These are phyloP conservation scores for Aspergillus baeticus DNA, from an alignment of 495 filamentous ascomycete species.

Conservation along the genomic window DNA sequence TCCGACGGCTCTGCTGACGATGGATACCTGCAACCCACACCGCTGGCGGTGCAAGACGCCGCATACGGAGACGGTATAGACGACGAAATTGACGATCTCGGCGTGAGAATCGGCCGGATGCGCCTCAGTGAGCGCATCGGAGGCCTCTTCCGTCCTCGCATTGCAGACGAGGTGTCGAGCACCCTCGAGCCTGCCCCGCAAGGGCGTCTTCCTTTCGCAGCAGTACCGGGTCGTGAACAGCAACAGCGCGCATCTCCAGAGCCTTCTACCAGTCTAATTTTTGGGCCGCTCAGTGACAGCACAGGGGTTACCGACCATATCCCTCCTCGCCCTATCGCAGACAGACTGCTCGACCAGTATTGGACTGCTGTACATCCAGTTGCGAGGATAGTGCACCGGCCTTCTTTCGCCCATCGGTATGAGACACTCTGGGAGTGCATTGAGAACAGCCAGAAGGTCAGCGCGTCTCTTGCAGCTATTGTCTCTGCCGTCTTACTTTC, in stretches of 20 bases:
- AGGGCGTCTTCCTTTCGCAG: background rate
- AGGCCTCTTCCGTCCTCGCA: background rate
- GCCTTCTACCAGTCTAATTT: background rate
- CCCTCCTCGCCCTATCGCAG: conserved; percentile 33
- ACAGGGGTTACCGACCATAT: background rate
- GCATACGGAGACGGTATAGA: conserved; percentile 63
- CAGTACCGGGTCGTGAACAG: background rate
- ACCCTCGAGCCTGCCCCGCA: background rate
- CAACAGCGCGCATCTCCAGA: background rate
- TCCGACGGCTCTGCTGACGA: background rate
- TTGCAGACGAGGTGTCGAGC: conserved; percentile 5
- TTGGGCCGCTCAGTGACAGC: background rate
- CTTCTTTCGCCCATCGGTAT: conserved; percentile 63
- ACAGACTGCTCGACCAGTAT: conserved; percentile 62
- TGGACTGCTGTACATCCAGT: conserved; percentile 65
- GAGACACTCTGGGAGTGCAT: conserved; percentile 62
- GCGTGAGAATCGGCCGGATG: conserved; percentile 67
- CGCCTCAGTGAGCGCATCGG: conserved; percentile 73
- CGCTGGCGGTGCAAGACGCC: conserved; percentile 57
- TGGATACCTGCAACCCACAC: conserved; percentile 22
- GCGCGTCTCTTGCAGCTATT: conserved; percentile 7
- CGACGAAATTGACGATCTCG: conserved; percentile 65
- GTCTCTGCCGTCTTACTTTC: conserved; percentile 1
- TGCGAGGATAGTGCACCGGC: conserved; percentile 60
- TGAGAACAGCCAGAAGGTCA: conserved; percentile 19